Evolutionary conservation across 352 stramenopile species (phyloP), one percentile per base, ranked within the genome.

Genomic region (Phytophthora aleatoria): DNA sequence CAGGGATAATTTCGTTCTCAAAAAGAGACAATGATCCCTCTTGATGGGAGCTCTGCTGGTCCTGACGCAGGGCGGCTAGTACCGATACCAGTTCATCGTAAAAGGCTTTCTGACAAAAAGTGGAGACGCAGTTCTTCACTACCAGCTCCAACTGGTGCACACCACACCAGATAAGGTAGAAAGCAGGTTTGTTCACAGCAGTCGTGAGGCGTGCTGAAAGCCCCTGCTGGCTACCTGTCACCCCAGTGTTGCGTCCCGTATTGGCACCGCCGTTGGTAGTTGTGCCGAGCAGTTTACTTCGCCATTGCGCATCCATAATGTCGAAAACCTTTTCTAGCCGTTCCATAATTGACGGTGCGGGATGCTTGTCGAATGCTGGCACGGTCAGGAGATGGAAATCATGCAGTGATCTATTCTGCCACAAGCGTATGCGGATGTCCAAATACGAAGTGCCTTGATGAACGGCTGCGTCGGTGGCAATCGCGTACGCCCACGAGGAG

Each of bases 141-240:
- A 89, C 79, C 47, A 83, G 51, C 53, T 90, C 79, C 41, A 90
- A 54, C 41, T 89, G 75, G 45, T 90, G 66, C 41, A 86, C 62
- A 20, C 67, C 77, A 42, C 70, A 85, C 81, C 81, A 90, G 27
- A 90, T 76, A 10, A 85, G 67, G 27, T 86, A 87, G 49, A 89
- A 86, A 7, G 69, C 65, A 1, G 69, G 72, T 15, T 76, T 85
- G 28, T 64, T 76, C 8, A 83, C 79, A 27, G 81, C 59, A 28
- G 62, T 75, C 9, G 71, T 72, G 4, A 90, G 56, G 3, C 79
- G 73, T 28, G 75, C 69, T 6, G 76, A 75, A 7, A 90, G 15
- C 2, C 69, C 69, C 35, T 86, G 76, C 35, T 87, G 81, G 16
- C 64, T 78, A n/a, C 81, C 70, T 9, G 69, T 83, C 55, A 79